phyloP scores from a whole-genome alignment of 495 filamentous ascomycete genomes.

The Podospora pseudocomata region DNA sequence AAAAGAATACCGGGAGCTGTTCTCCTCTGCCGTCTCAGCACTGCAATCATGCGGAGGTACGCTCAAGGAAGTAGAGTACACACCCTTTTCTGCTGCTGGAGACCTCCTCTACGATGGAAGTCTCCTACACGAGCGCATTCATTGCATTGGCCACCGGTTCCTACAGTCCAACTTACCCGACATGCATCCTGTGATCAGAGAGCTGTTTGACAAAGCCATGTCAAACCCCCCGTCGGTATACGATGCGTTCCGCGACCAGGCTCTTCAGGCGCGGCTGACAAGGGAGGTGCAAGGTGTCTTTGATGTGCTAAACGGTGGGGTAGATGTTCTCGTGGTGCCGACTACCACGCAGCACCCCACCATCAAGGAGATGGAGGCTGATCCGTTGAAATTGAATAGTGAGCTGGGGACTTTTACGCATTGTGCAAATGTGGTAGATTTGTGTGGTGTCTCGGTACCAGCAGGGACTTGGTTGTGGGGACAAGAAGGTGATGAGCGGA shows the following conservation, averaged over 20 bases:
- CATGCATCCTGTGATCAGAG: constrained; percentile 55
- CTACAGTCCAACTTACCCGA: constrained; percentile 35
- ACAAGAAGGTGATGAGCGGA: constrained; percentile 29
- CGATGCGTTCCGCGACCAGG: constrained; percentile 57
- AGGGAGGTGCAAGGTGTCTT: constrained; percentile 47
- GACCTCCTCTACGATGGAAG: constrained; percentile 55
- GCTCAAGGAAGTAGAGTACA: constrained; percentile 50
- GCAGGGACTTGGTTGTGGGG: constrained; percentile 43
- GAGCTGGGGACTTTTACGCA: constrained; percentile 60
- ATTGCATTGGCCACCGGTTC: constrained; percentile 32
- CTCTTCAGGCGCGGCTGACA: constrained; percentile 42
- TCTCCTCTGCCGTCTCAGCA: constrained; percentile 39
- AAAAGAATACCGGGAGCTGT: constrained; percentile 41
- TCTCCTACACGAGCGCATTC: constrained; percentile 55
- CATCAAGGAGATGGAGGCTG: constrained; percentile 52
- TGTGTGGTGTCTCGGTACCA: constrained; percentile 58
- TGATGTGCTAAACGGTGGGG: constrained; percentile 37
- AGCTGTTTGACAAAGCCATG: constrained; percentile 48
- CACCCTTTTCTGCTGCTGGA: constrained; percentile 52
- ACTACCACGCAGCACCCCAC: constrained; percentile 58
- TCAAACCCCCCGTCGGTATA: constrained; percentile 47
- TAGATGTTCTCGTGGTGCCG: constrained; percentile 60
- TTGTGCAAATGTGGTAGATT: constrained; percentile 62
- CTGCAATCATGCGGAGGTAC: constrained; percentile 49
- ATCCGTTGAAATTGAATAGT: constrained; percentile 55